Percentiles rank a stretch among this genome's conserved stretches.
Evolutionary conservation across 1,284 basidiomycete genomes (phyloP).

Genomic region (Thecaphora thlaspeos): DNA sequence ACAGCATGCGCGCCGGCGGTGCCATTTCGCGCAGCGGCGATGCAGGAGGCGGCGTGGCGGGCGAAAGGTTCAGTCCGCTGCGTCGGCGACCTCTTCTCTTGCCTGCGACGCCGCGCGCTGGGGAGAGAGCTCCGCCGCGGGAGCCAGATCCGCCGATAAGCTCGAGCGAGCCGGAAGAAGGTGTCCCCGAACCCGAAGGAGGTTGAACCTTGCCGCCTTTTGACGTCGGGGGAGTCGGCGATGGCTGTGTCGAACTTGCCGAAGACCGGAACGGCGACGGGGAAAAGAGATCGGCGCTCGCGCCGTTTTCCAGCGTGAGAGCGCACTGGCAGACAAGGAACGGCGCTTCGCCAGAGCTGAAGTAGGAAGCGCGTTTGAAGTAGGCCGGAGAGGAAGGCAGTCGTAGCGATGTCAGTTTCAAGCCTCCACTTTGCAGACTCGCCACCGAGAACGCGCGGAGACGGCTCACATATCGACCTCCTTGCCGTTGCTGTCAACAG

Average conservation of each 20-base stretch:
- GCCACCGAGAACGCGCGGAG: too few relatives aligned
- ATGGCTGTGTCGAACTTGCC: not conserved
- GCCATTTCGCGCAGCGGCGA: slow-evolving; percentile 1
- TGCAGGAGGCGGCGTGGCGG: not conserved
- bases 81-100: slow-evolving; percentile 1
- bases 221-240: not conserved
- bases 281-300: slow-evolving; percentile 21
- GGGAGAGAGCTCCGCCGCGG: slow-evolving; percentile 8
- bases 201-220: not conserved
- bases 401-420: too few relatives aligned
- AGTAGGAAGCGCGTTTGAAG: not conserved
- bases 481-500: slow-evolving; percentile 11
- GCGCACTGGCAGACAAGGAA: slow-evolving; percentile 41
- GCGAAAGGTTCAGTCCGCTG: slow-evolving; percentile 1
- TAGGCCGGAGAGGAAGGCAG: too few relatives aligned
- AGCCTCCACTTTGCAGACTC: too few relatives aligned
- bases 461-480: slow-evolving; percentile 8
- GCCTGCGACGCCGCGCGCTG: not conserved
- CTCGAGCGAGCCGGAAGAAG: slow-evolving; percentile 5
- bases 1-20: slow-evolving; percentile 30
- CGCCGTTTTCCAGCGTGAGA: slow-evolving; percentile 22
- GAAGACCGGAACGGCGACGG: too few relatives aligned
- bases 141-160: slow-evolving; percentile 9
- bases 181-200: slow-evolving; percentile 3
- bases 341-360: slow-evolving; percentile 21